Base-by-base conservation (phyloP, 441 rosid genomes). In the Mallotus repandus region DNA sequence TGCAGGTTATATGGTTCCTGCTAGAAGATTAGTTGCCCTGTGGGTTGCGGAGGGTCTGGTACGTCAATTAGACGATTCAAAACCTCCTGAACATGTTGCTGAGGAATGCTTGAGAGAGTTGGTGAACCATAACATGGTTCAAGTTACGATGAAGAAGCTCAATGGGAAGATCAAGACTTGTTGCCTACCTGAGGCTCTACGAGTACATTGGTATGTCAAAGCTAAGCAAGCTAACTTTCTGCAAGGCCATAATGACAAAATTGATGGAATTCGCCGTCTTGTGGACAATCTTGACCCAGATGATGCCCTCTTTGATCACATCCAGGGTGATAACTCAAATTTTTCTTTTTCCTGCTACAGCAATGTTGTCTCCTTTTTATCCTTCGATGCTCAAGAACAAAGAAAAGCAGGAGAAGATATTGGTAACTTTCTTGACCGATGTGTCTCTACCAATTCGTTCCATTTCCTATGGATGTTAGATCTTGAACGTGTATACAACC, bases 401-500 rank as follows among this genome's bases (percentile, higher is more conserved):
- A 50, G 43, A 14, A 22, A 10, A 66, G 21, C 65, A 0, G 74
- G 74, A 18, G 54, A 59, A 25, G 74, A 59, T 60, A 15, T 70
- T 15, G 57, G 74, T 9, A 59, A 48, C n/a, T 70, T 70, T 46
- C 66, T 70, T 25, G 25, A 60, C 1, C 57, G 58, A 61, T 61
- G 74, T 60, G 61, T 71, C 46, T 60, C 58, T 0, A 41, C 1
- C 2, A 4, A 32, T 10, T 71, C 21, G 8, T 60, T 71, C 11
- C 10, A 2, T 48, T 32, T 29, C 9, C 45, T 61, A 7, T 50
- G 45, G 35, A 60, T 71, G 25, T 9, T 71, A 2, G 74, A 71
- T 61, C 74, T 71, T 62, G 68, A 71, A 61, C 3, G 14, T 2
- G 68, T 71, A 2, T 71, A 60, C 66, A 71, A 38, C 25, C 67